A percentile compares a stretch with the other conserved stretches of the same genome.
phyloP scores from a whole-genome alignment of 73 alveolate genomes.

The Loxodes magnus region DNA sequence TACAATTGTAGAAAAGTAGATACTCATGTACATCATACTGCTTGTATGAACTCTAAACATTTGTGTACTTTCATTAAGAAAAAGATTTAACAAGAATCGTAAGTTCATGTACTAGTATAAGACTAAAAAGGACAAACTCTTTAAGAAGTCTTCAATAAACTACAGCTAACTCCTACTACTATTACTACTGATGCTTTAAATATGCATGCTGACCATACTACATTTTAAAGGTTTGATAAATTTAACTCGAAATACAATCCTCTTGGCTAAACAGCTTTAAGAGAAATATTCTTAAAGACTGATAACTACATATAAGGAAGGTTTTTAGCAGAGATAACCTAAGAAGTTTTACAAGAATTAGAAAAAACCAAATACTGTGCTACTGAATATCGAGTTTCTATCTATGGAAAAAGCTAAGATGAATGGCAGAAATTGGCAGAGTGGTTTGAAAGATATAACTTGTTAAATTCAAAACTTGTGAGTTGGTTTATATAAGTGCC shows the following conservation, averaged over 20 bases:
- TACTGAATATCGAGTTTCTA: slow-evolving; percentile 62
- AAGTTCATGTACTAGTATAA: slow-evolving; percentile 25
- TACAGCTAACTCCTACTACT: slow-evolving; percentile 1
- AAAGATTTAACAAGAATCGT: slow-evolving; percentile 27
- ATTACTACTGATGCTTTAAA: slow-evolving; percentile 13
- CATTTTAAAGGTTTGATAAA: slow-evolving; percentile 52
- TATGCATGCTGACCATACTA: slow-evolving; percentile 50
- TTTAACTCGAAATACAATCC: slow-evolving; percentile 62
- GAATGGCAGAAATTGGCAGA: slow-evolving; percentile 60
- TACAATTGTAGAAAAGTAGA: slow-evolving; percentile 42
- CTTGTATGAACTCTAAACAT: slow-evolving; percentile 68
- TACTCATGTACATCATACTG: slow-evolving; percentile 59
- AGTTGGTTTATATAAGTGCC: slow-evolving; percentile 68
- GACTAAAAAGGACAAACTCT: slow-evolving; percentile 26
- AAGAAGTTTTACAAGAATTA: slow-evolving; percentile 39
- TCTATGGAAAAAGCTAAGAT: slow-evolving; percentile 43
- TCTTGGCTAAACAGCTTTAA: slow-evolving; percentile 43
- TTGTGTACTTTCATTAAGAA: slow-evolving; percentile 38
- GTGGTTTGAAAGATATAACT: slow-evolving; percentile 39
- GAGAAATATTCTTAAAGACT: slow-evolving; percentile 53
- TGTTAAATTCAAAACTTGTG: slow-evolving; percentile 42
- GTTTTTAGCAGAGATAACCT: slow-evolving; percentile 51
- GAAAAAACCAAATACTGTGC: slow-evolving; percentile 29
- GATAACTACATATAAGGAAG: slow-evolving; percentile 59
- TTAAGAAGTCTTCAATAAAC: slow-evolving; percentile 19